These are phyloP conservation scores for Ogataea nitratoaversa DNA, from an alignment of 805 yeast species.

Conservation along the genomic window DNA sequence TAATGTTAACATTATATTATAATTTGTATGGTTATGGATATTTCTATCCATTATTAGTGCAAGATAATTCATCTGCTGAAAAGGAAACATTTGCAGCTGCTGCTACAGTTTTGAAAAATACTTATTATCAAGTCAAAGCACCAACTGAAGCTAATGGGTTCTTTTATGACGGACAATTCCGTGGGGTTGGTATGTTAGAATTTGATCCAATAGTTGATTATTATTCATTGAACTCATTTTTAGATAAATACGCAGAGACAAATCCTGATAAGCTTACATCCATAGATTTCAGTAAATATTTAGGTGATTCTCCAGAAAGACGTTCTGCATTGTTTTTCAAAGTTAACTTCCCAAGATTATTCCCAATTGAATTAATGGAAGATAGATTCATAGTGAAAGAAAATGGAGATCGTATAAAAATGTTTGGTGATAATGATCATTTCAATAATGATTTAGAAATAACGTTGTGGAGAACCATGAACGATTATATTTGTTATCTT, in stretches of 20 bases:
- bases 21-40: constrained; percentile 42
- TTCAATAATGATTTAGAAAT: constrained; percentile 21
- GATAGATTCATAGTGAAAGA: constrained; percentile 26
- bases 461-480: constrained; percentile 29
- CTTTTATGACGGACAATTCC: constrained; percentile 31
- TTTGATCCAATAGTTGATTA: constrained; percentile 46
- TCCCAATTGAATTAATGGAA: constrained; percentile 29
- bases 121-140: constrained; percentile 44
- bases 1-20: constrained; percentile 45
- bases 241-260: constrained; percentile 16
- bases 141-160: constrained; percentile 48
- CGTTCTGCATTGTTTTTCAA: constrained; percentile 26
- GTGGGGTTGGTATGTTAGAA: constrained; percentile 52
- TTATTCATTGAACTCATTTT: constrained; percentile 20
- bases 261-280: constrained; percentile 17
- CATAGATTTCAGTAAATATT: constrained; percentile 16
- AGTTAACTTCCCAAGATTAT: constrained; percentile 31
- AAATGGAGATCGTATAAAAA: constrained; percentile 28
- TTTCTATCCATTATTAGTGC: constrained; percentile 38
- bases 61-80: constrained; percentile 42
- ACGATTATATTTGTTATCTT: constrained; percentile 28
- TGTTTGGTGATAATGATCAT: constrained; percentile 22
- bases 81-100: constrained; percentile 53
- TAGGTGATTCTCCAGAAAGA: constrained; percentile 22
- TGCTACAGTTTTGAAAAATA: constrained; percentile 36